Conservation (phyloP, 192 early-diverging fungal species). For the Linnemannia elongata region DNA sequence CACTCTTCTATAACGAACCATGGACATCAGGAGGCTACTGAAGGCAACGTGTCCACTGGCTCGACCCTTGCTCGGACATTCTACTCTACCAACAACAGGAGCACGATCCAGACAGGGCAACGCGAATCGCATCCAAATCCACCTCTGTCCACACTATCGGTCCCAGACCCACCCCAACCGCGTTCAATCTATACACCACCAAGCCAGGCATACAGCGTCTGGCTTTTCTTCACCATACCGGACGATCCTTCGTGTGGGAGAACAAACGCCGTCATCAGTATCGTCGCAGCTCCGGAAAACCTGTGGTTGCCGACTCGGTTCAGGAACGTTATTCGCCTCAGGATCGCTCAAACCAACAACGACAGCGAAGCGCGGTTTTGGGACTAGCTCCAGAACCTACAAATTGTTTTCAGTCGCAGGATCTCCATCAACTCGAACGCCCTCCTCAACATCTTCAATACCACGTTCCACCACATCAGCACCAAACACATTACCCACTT, state of each 20-base stretch:
- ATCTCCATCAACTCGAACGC: not conserved
- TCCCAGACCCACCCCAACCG: not conserved
- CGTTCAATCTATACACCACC: not conserved
- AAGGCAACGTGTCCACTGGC: constrained; percentile 29
- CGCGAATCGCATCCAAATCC: not conserved
- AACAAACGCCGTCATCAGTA: not conserved
- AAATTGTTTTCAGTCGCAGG: not conserved
- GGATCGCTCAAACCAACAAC: not conserved
- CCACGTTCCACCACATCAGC: not conserved
- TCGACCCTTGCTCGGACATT: not conserved
- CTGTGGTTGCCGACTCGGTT: not conserved
- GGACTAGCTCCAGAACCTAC: constrained; percentile 6
- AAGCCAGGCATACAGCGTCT: not conserved
- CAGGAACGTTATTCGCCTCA: not conserved
- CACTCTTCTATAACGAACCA: constrained; percentile 5
- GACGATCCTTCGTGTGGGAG: not conserved
- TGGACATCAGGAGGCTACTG: constrained; percentile 39
- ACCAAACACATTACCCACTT: not conserved
- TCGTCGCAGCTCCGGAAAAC: constrained; percentile 2
- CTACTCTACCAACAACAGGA: not conserved
- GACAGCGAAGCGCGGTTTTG: not conserved
- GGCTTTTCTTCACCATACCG: not conserved
- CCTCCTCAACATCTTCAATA: not conserved
- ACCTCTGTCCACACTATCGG: not conserved
- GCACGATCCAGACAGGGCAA: not conserved